Evolutionary conservation across 768 basidiomycete genomes (phyloP).

Genomic region (Royoungia palumana): DNA sequence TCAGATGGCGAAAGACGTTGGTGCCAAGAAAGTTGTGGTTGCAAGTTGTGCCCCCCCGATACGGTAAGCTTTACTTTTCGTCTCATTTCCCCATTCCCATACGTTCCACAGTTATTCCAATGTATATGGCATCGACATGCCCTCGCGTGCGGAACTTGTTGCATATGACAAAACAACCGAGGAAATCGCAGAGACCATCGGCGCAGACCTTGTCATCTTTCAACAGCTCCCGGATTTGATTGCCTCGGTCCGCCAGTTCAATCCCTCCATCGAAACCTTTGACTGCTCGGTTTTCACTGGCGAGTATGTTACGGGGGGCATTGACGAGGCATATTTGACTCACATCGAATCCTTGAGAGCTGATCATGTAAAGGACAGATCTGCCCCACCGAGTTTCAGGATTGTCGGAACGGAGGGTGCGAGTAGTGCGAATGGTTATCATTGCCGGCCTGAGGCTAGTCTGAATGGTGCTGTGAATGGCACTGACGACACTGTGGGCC

Average conservation of each 20-base stretch:
- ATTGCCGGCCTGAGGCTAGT: slow-evolving; percentile 23
- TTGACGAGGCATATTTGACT: slow-evolving; percentile 77
- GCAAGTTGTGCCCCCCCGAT: slow-evolving; percentile 98
- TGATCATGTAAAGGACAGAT: slow-evolving; percentile 73
- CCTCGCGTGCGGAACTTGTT: slow-evolving; percentile 89
- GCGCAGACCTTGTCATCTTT: slow-evolving; percentile 94
- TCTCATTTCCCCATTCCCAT: slow-evolving; percentile 2
- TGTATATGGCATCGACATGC: slow-evolving; percentile 99
- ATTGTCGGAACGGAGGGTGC: slow-evolving; percentile 35
- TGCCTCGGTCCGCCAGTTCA: slow-evolving; percentile 80
- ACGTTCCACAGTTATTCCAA: slow-evolving; percentile 64
- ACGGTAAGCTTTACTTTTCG: slow-evolving; percentile 44
- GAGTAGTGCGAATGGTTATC: slow-evolving; percentile 18
- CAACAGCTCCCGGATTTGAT: slow-evolving; percentile 90
- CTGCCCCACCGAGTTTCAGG: slow-evolving; percentile 28
- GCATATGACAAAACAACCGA: slow-evolving; percentile 71
- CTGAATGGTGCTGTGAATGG: slow-evolving; percentile 52
- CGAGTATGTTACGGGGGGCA: slow-evolving; percentile 92
- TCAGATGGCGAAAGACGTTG: slow-evolving; percentile 99
- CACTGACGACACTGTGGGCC: slow-evolving; percentile 72
- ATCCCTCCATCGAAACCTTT: slow-evolving; percentile 69
- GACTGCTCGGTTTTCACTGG: slow-evolving; percentile 99
- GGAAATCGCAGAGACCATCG: slow-evolving; percentile 76
- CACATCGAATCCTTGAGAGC: slow-evolving; percentile 74
- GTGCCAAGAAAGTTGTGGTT: slow-evolving; percentile 92